phyloP scores from a whole-genome alignment of 2,329 filamentous ascomycete genomes.

The Blastomyces gilchristii region DNA sequence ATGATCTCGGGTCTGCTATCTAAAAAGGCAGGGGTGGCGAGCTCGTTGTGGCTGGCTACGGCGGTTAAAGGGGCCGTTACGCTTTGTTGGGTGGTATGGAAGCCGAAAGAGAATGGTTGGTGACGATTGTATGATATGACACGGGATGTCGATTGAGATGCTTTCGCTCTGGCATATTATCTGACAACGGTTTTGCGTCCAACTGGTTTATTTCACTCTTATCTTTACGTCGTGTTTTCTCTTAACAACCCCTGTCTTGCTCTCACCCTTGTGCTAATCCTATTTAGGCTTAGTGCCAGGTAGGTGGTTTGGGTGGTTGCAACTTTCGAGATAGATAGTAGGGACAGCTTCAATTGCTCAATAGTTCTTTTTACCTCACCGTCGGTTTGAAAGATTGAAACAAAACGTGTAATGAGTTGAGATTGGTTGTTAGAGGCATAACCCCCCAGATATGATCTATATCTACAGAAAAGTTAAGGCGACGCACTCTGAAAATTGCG shows the following conservation, averaged over 20 bases:
- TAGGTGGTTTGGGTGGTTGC: no score
- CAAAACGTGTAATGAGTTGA: not conserved
- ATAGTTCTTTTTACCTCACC: not conserved
- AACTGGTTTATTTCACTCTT: not conserved
- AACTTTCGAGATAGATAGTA: no score
- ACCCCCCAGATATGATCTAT: not conserved
- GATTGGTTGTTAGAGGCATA: not conserved
- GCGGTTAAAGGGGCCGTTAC: conserved; percentile 29
- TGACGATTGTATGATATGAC: not conserved
- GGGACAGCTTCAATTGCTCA: not conserved
- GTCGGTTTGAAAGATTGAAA: not conserved
- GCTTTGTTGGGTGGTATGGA: conserved; percentile 31
- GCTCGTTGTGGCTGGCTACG: conserved; percentile 33
- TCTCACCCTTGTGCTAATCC: not conserved
- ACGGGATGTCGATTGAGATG: not conserved
- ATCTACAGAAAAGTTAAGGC: not conserved
- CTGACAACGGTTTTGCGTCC: not conserved
- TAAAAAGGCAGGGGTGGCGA: conserved; percentile 27
- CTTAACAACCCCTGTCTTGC: no score
- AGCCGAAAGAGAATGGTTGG: conserved; percentile 11
- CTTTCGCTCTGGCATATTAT: not conserved
- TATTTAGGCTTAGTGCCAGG: not conserved
- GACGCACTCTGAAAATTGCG: not conserved
- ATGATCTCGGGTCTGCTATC: conserved; percentile 34
- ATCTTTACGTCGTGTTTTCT: no score